Conservation (phyloP, 2,329 filamentous ascomycete genomes). For the Alternaria hordeiaustralica region DNA sequence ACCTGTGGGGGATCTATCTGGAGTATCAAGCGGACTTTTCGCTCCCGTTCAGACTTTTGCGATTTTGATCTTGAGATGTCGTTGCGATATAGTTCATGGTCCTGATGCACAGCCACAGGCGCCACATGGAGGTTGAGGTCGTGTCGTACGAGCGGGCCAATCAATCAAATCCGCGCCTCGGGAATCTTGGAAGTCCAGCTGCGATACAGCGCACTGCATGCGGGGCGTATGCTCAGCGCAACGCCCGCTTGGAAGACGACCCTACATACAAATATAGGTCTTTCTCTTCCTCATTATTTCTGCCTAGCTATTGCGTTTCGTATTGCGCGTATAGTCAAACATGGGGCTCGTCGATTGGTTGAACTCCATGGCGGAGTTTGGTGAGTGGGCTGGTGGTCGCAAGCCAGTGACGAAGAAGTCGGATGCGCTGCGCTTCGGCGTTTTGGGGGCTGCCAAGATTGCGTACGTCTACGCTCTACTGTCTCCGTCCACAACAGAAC, state of each 20-base stretch:
- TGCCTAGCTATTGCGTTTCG: not conserved
- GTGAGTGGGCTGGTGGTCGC: slow-evolving; percentile 13
- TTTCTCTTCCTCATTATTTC: not conserved
- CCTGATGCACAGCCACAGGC: not conserved
- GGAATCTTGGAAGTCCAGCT: not conserved
- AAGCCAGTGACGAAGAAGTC: slow-evolving; percentile 18
- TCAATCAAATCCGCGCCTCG: not conserved
- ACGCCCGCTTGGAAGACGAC: not conserved
- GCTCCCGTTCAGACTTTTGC: not conserved
- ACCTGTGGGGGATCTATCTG: not conserved
- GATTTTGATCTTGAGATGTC: not conserved
- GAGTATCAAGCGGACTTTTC: not conserved
- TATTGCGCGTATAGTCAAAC: not conserved
- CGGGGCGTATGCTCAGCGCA: not conserved
- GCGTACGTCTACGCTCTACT: slow-evolving; percentile 26
- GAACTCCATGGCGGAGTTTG: slow-evolving; percentile 12
- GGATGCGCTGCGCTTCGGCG: slow-evolving; percentile 41
- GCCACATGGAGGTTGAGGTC: not conserved
- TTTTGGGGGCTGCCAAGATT: slow-evolving; percentile 47
- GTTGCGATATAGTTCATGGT: not conserved
- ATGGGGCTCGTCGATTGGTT: slow-evolving; percentile 6
- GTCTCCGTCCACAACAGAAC: not conserved
- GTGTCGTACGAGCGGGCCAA: not conserved
- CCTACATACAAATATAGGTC: not conserved
- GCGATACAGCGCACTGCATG: not conserved